A percentile compares a stretch with the other conserved stretches of the same genome.
Evolutionary conservation across 2,329 filamentous ascomycete species (phyloP).

Genomic region (Colletotrichum endophyticum): DNA sequence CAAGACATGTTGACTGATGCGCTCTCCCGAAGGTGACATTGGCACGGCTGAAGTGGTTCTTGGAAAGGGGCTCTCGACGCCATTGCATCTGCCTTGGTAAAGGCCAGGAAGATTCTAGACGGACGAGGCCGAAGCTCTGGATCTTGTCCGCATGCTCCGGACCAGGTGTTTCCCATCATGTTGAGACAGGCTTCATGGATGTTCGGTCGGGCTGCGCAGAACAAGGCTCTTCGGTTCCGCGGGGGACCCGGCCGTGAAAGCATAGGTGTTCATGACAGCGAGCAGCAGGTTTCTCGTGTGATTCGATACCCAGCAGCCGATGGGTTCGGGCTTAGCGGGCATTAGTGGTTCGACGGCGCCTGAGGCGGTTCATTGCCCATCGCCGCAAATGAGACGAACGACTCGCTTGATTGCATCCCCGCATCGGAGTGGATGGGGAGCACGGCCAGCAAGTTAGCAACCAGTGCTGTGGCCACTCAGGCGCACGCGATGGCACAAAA

Average conservation of each 20-base stretch:
- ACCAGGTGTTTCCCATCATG: neutral
- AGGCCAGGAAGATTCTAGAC: neutral
- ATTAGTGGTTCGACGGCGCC: neutral
- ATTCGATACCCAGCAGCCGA: neutral
- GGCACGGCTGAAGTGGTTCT: constrained; percentile 70
- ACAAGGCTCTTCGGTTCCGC: neutral
- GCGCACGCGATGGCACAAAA: neutral
- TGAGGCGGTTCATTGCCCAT: neutral
- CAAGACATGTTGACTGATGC: constrained; percentile 19
- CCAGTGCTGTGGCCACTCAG: neutral
- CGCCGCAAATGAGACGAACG: constrained; percentile 17
- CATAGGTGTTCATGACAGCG: neutral
- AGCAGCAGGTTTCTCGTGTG: neutral
- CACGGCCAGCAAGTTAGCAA: neutral
- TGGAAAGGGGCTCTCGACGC: constrained; percentile 65
- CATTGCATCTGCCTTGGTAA: constrained; percentile 71
- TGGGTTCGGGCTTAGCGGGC: neutral
- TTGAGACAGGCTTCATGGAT: constrained; percentile 11
- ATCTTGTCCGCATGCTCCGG: neutral
- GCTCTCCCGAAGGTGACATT: constrained; percentile 59
- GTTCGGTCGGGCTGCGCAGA: neutral
- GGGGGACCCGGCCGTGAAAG: neutral
- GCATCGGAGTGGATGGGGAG: neutral
- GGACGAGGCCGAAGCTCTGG: neutral
- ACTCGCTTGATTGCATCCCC: constrained; percentile 13